phyloP scores from a whole-genome alignment of 352 stramenopile genomes.

The Sclerospora graminicola region DNA sequence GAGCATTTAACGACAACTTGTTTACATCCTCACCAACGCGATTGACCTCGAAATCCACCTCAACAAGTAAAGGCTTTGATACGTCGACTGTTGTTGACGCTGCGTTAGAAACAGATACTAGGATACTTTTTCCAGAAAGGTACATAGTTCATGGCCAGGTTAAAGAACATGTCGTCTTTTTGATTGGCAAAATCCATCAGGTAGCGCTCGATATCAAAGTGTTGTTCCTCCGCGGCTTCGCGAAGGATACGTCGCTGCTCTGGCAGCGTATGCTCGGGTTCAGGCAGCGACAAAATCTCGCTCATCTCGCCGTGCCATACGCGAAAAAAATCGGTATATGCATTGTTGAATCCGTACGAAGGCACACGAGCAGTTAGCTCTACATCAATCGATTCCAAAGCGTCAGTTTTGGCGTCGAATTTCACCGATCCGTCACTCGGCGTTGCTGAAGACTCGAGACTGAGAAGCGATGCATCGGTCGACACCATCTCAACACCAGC shows the following conservation, averaged over 20 bases:
- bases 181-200: conserved; percentile 88
- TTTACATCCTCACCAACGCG: conserved; percentile 13
- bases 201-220: conserved; percentile 95
- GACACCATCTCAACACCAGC: conserved; percentile 1
- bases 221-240: conserved; percentile 78
- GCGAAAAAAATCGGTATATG: conserved; percentile 88
- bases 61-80: conserved; percentile 25
- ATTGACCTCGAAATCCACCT: conserved; percentile 23
- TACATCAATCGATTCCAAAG: conserved; percentile 10
- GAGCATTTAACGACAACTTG: conserved; percentile 13
- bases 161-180: conserved; percentile 90
- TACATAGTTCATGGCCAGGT: conserved; percentile 79
- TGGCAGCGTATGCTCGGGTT: conserved; percentile 75
- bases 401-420: conserved; percentile 4
- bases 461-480: conserved; percentile 37
- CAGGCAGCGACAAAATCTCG: conserved; percentile 89
- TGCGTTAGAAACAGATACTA: no score
- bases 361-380: conserved; percentile 38
- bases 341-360: conserved; percentile 92
- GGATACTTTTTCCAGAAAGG: conserved; percentile 83
- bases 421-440: conserved; percentile 7
- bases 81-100: neutral
- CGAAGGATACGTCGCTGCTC: conserved; percentile 66
- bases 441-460: conserved; percentile 25
- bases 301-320: conserved; percentile 88